Evolutionary conservation across 2,329 filamentous ascomycete genomes (phyloP).

Genomic region (Pyrenochaeta sp.): DNA sequence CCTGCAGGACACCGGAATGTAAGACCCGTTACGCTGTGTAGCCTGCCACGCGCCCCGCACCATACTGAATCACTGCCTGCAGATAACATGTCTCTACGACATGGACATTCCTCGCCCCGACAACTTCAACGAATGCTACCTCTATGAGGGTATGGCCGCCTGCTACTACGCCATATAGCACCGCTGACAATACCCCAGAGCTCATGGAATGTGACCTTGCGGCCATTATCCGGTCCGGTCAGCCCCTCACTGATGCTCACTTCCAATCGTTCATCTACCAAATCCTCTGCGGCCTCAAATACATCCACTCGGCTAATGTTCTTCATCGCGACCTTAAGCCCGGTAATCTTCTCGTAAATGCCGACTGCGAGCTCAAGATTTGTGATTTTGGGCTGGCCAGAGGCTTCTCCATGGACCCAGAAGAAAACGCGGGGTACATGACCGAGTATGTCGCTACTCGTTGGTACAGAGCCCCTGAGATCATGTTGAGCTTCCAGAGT

Average conservation of each 20-base stretch:
- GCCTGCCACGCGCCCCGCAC: conserved; percentile 20
- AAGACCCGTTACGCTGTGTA: conserved; percentile 59
- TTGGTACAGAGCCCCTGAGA: conserved; percentile 98
- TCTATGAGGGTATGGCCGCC: conserved; percentile 80
- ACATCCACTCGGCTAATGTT: conserved; percentile 98
- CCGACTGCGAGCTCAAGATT: conserved; percentile 99
- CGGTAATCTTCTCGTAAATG: conserved; percentile 95
- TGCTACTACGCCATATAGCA: not conserved
- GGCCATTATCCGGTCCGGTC: conserved; percentile 95
- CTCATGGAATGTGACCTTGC: conserved; percentile 99
- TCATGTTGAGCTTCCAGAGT: conserved; percentile 99
- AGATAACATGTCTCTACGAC: conserved; percentile 99
- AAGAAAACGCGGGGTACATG: conserved; percentile 99
- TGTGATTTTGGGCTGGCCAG: conserved; percentile 96
- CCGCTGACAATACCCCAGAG: conserved; percentile 64
- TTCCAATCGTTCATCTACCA: conserved; percentile 99
- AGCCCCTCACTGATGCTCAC: conserved; percentile 96
- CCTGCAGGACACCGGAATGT: conserved; percentile 56
- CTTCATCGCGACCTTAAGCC: conserved; percentile 97
- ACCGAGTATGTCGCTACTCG: conserved; percentile 98
- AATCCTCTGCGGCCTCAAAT: conserved; percentile 98
- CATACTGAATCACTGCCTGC: conserved; percentile 47
- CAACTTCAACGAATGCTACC: conserved; percentile 98
- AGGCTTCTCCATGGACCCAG: conserved; percentile 95
- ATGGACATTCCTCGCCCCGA: conserved; percentile 98